Evolutionary conservation across 805 yeast species (phyloP), one percentile per base, ranked within the genome.

Genomic region (Pichia sporocuriosa): DNA sequence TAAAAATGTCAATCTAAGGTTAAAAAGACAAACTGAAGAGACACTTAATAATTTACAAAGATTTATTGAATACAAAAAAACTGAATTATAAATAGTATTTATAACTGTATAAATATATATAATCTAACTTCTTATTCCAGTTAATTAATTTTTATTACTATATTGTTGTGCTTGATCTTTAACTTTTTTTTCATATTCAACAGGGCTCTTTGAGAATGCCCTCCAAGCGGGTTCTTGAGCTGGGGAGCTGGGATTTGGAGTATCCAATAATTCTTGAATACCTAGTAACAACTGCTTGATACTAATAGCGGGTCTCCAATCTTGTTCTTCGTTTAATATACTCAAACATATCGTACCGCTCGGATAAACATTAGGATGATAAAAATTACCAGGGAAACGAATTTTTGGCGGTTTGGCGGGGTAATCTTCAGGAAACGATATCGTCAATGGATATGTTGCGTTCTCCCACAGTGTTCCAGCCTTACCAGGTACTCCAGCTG

Each of bases 211-310:
- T 16, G 75, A 74, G 57, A 77, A 89, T 0, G 90, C 86, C 61
- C 81, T 81, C 86, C 89, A 93, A 2, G 98, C 97, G 3, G 95
- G 95, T 51, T 87, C 93, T 65, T 93, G 98, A 0, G 98, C 98
- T 2, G 98, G 98, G 0, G 97, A 88, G 47, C 81, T 81, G 19
- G 95, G 95, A 58, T 93, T 93, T 28, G 99, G 99, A 28, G 79
- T 73, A 55, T 84, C 85, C 46, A 93, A 69, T 42, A 93, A 70
- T 61, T 89, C 96, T 63, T 93, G 99, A 39, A 93, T 79, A 5
- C 98, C 99, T 47, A 88, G 67, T 2, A 84, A 81, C 44, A 93
- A 82, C 59, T 90, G 95, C 57, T 86, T 88, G 51, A 90, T 65
- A 13, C 95, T 85, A 51, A 90, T 84, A 8, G 96, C 96, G 1